These are phyloP conservation scores for Gypsophila paniculata DNA, from an alignment of 179 eudicot genomes.

Conservation along the genomic window DNA sequence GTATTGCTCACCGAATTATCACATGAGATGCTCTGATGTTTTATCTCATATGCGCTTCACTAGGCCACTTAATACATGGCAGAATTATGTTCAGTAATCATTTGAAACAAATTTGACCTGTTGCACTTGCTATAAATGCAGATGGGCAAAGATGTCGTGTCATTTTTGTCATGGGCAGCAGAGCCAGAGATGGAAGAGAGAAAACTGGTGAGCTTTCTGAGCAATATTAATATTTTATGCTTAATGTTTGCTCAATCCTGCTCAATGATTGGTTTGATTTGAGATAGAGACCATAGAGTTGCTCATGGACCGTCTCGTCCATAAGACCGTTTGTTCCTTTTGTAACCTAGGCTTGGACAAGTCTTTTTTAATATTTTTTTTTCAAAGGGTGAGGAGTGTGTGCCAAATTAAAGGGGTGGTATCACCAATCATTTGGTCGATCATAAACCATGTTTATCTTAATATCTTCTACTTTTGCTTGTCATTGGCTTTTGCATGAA, in stretches of 20 bases:
- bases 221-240: not conserved
- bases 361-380: too few relatives aligned
- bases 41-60: not conserved
- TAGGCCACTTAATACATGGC: not conserved
- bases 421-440: not conserved
- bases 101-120: not conserved
- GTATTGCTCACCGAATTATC: too few relatives aligned
- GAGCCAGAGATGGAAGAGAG: conserved; percentile 99
- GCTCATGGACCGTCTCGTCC: not conserved
- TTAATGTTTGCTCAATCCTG: not conserved
- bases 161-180: conserved; percentile 87
- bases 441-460: too few relatives aligned
- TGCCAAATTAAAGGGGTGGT: not conserved
- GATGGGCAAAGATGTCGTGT: conserved; percentile 89
- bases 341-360: not conserved
- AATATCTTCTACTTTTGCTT: too few relatives aligned
- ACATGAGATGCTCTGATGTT: not conserved
- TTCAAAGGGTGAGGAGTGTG: not conserved
- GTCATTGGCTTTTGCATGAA: not conserved
- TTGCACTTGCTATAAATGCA: conserved; percentile 31
- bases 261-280: not conserved
- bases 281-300: too few relatives aligned
- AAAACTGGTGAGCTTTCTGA: conserved; percentile 61
- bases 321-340: not conserved
- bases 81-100: not conserved